These are phyloP conservation scores for Boletus sensibilis DNA, from an alignment of 768 basidiomycete species.

Conservation along the genomic window DNA sequence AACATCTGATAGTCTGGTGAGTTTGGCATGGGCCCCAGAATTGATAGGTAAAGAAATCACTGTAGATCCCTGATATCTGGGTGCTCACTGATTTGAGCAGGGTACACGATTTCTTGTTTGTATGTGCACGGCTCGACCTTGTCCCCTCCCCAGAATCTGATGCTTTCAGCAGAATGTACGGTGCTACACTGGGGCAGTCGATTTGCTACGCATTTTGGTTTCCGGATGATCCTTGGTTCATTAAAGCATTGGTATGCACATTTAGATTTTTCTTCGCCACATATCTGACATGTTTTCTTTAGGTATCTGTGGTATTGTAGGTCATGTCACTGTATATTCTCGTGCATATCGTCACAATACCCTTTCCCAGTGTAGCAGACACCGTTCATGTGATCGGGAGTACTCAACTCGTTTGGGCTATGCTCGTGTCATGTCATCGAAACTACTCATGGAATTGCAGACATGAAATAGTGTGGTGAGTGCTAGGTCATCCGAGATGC, in stretches of 20 bases:
- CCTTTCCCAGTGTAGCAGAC: conserved; percentile 2
- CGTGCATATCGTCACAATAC: not conserved
- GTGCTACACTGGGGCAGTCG: conserved; percentile 10
- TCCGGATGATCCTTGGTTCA: conserved; percentile 2
- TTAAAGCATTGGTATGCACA: conserved; percentile 5
- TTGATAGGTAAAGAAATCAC: conserved; percentile 4
- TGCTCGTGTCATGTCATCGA: conserved; percentile 3
- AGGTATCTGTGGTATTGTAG: conserved; percentile 7
- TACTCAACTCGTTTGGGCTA: not conserved
- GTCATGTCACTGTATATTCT: not conserved
- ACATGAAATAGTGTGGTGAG: conserved; percentile 2
- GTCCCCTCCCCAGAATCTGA: not conserved
- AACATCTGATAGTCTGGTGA: not conserved
- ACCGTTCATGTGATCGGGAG: conserved; percentile 4
- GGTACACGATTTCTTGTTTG: conserved; percentile 1
- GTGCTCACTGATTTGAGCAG: not conserved
- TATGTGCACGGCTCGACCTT: not conserved
- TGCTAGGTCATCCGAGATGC: no score
- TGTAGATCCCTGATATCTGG: not conserved
- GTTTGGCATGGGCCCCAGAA: not conserved
- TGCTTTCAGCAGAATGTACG: conserved; percentile 7
- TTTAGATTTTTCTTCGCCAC: not conserved
- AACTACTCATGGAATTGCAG: not conserved
- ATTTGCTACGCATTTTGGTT: conserved; percentile 12
- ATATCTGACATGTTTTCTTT: not conserved